phyloP scores from a whole-genome alignment of 2,329 filamentous ascomycete species.

The Paraphaeosphaeria minitans region DNA sequence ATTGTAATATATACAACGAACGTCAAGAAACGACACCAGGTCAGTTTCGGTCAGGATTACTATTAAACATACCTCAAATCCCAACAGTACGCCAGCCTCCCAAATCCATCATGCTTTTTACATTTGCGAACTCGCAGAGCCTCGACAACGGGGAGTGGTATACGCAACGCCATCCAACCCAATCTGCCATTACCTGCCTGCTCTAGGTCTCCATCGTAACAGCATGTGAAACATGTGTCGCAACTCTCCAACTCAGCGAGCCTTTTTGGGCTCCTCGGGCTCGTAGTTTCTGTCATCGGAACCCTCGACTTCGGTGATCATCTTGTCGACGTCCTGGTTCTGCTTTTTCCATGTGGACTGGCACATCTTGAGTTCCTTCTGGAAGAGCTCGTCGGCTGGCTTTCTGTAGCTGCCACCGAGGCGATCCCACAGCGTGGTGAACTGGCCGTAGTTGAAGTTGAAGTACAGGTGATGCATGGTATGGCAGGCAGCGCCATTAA shows the following conservation, averaged over 20 bases:
- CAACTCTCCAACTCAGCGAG: slow-evolving; percentile 22
- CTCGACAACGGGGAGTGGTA: neutral
- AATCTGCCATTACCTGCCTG: neutral
- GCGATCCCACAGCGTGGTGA: slow-evolving; percentile 90
- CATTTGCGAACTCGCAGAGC: neutral
- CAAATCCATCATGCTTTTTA: neutral
- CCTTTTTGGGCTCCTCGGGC: slow-evolving; percentile 49
- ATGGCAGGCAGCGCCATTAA: slow-evolving; percentile 95
- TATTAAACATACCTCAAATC: neutral
- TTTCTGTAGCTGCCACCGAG: slow-evolving; percentile 84
- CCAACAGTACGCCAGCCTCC: neutral
- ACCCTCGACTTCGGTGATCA: slow-evolving; percentile 75
- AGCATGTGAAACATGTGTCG: neutral
- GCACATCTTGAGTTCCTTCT: slow-evolving; percentile 84
- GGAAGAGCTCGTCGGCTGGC: slow-evolving; percentile 85
- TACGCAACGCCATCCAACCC: neutral
- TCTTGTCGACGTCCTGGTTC: slow-evolving; percentile 73
- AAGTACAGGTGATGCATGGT: slow-evolving; percentile 81
- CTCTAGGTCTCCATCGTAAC: neutral
- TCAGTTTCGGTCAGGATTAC: neutral
- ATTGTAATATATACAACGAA: slow-evolving; percentile 8
- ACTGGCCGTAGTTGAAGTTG: slow-evolving; percentile 86
- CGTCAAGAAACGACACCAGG: neutral
- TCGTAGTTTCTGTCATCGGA: slow-evolving; percentile 54
- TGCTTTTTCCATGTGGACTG: slow-evolving; percentile 80